phyloP scores from a whole-genome alignment of 371 early-diverging fungal genomes.

The Actinomortierella wolfii region DNA sequence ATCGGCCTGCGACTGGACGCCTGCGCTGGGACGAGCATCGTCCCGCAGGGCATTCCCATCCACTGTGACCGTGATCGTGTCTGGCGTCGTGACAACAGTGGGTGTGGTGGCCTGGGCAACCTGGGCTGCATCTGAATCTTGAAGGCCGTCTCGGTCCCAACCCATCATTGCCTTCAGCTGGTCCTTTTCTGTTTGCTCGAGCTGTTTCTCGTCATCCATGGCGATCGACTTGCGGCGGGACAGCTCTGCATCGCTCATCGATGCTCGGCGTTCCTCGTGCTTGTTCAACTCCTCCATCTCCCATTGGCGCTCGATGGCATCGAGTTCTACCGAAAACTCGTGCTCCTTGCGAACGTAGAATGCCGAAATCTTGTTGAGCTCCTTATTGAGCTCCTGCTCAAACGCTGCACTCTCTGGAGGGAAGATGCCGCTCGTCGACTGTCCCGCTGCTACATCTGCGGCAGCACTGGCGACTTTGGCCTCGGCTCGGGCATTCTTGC shows the following conservation, averaged over 20 bases:
- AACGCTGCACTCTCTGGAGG: constrained; percentile 43
- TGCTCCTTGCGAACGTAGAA: constrained; percentile 87
- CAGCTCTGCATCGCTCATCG: constrained; percentile 8
- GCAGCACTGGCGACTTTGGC: constrained; percentile 9
- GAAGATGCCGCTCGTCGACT: constrained; percentile 36
- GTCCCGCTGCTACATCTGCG: constrained; percentile 7
- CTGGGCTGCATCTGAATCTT: constrained; percentile 17
- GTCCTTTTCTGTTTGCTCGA: constrained; percentile 18
- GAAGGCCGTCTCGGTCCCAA: constrained; percentile 36
- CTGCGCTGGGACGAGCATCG: not conserved
- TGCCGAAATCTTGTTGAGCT: constrained; percentile 76
- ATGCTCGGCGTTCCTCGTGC: constrained; percentile 19
- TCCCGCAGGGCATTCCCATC: constrained; percentile 18
- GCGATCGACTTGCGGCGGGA: constrained; percentile 23
- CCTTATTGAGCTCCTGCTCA: constrained; percentile 63
- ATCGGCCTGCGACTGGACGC: constrained; percentile 14
- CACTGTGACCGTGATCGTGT: constrained; percentile 17
- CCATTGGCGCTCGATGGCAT: constrained; percentile 49
- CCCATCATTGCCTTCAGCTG: constrained; percentile 42
- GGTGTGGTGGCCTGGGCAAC: not conserved
- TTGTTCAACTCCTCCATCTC: constrained; percentile 28
- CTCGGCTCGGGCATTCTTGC: not conserved
- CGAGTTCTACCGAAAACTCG: constrained; percentile 70
- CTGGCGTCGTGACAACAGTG: not conserved
- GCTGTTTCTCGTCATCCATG: constrained; percentile 19